A percentile compares a stretch with the other conserved stretches of the same genome.
Conservation (phyloP, 192 early-diverging fungal genomes). For the Obelidium mucronatum region DNA sequence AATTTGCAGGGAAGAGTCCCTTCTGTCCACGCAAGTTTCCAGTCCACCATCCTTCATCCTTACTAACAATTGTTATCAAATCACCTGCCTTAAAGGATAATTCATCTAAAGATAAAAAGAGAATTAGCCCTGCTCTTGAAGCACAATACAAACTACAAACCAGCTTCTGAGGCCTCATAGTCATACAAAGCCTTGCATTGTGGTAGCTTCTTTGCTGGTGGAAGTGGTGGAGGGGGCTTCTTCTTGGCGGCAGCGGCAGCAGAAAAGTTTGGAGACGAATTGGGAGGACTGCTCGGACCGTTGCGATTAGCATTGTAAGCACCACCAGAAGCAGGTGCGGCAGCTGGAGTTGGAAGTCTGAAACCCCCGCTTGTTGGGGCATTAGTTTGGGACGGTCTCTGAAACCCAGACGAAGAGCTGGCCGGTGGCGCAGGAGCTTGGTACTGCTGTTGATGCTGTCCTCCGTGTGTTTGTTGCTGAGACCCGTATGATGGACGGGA, state of each 20-base stretch:
- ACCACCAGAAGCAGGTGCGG: background rate
- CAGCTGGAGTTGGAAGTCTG: background rate
- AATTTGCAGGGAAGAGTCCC: slow-evolving; percentile 60
- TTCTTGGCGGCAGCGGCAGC: slow-evolving; percentile 43
- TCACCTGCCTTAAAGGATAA: slow-evolving; percentile 69
- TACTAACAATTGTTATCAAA: slow-evolving; percentile 61
- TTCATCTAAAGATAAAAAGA: slow-evolving; percentile 50
- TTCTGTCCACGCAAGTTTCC: slow-evolving; percentile 54
- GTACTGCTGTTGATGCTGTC: background rate
- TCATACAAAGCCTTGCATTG: slow-evolving; percentile 56
- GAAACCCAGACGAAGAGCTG: slow-evolving; percentile 4
- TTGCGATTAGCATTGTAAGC: background rate
- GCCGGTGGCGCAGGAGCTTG: slow-evolving; percentile 8
- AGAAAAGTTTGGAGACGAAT: slow-evolving; percentile 4
- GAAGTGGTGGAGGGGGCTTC: slow-evolving; percentile 57
- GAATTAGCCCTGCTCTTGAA: slow-evolving; percentile 2
- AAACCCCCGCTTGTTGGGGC: background rate
- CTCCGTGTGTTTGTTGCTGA: background rate
- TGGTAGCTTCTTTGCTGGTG: slow-evolving; percentile 61
- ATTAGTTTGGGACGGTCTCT: slow-evolving; percentile 7
- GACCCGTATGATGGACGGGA: slow-evolving; percentile 11
- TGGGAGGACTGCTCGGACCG: background rate
- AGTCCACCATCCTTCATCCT: slow-evolving; percentile 65
- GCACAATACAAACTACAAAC: slow-evolving; percentile 6
- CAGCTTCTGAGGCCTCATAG: slow-evolving; percentile 61